Evolutionary conservation across 2,329 filamentous ascomycete species (phyloP), one percentile per base, ranked within the genome.

Genomic region (Ascochyta rabiei): DNA sequence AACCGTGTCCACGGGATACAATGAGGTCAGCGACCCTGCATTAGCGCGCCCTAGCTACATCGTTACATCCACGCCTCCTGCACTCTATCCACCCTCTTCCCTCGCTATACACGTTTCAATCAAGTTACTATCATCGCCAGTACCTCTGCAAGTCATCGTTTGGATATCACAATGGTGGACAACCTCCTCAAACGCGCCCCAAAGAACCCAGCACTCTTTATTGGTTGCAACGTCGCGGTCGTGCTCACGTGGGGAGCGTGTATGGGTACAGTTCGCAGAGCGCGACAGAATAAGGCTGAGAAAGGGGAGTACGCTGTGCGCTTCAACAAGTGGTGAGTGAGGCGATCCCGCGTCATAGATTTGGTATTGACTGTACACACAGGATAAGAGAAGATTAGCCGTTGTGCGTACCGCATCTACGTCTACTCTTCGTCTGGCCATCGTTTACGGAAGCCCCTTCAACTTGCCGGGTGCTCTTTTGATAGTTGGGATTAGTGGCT

Each of bases 21-120:
- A 47, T 53, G 49, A 53, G 35, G 35, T 53, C 49, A 53, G 49
- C 37, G 39, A 28, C 37, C 43, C 43, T 47, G 42, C 42, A 38
- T 31, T 42, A 42, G 43, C 33, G 49, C 42, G 18, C 40, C 18
- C 24, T 39, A 44, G 19, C 33, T 31, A 0, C 21, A 35, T 30
- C 30, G 21, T 18, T 18, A n/a, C 43, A 47, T 34, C 24, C 35
- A 52, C 42, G 19, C 37, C 35, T 42, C 49, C 41, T 31, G 15
- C 16, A 16, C 38, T 16, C 19, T 15, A 13, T 8, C 40, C 19
- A 7, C 28, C 10, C 26, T 16, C 19, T 16, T 8, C 6, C 23
- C 4, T 15, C 9, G 16, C 23, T 10, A 16, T 6, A 40, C 21
- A 8, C 38, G 15, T 39, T 18, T 15, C 35, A 4, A 15, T 12